phyloP scores from a whole-genome alignment of 192 early-diverging fungal species.

The Umbelopsis vinacea region DNA sequence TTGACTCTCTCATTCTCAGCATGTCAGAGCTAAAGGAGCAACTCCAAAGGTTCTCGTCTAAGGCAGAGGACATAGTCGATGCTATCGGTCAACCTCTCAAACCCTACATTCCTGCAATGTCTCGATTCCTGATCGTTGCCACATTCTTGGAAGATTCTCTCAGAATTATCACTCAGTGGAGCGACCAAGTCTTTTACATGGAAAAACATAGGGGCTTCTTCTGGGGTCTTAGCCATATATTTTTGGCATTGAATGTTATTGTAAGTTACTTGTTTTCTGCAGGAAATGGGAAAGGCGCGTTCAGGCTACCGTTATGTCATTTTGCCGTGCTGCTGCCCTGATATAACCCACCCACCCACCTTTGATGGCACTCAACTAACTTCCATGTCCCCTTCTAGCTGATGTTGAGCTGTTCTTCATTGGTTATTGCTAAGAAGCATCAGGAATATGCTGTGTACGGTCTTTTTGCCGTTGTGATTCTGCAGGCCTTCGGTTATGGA shows the following conservation, averaged over 20 bases:
- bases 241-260: conserved; percentile 81
- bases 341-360: too few species aligned
- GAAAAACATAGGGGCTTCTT: conserved; percentile 82
- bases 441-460: conserved; percentile 85
- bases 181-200: conserved; percentile 87
- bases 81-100: conserved; percentile 80
- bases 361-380: too few species aligned
- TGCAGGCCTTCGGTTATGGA: conserved; percentile 94
- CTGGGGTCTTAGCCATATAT: conserved; percentile 81
- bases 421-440: conserved; percentile 82
- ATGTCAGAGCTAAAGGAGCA: conserved; percentile 40
- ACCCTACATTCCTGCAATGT: conserved; percentile 88
- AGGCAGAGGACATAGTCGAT: conserved; percentile 81
- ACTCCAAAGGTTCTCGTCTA: conserved; percentile 53
- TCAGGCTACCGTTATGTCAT: not conserved
- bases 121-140: conserved; percentile 92
- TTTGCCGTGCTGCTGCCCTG: too few species aligned
- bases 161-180: conserved; percentile 88
- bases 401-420: conserved; percentile 83
- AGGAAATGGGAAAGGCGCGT: not conserved
- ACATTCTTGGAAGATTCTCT: conserved; percentile 96
- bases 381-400: conserved; percentile 28
- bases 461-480: conserved; percentile 79
- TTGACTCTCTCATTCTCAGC: not conserved
- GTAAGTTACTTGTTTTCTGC: conserved; percentile 44